Conservation (phyloP, 306 rosid genomes). For the Cicer cuneatum region DNA sequence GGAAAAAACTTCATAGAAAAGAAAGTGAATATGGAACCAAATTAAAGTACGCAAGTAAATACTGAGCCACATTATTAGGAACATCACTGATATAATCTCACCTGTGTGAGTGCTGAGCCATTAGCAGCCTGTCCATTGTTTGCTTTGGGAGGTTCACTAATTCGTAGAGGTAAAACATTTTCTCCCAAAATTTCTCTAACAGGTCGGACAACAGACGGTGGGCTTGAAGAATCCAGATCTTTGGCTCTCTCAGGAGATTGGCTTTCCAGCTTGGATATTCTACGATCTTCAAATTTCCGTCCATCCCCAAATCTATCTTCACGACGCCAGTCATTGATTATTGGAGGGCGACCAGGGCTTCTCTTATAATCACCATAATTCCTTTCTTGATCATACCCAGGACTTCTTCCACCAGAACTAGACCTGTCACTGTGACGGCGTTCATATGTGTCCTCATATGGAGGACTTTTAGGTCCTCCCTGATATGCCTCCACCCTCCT, state of each 20-base stretch:
- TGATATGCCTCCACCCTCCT: conserved; percentile 62
- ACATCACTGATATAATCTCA: conserved; percentile 49
- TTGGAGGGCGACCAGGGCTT: conserved; percentile 74
- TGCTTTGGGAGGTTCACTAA: conserved; percentile 82
- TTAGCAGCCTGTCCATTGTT: conserved; percentile 61
- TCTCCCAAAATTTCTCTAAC: conserved; percentile 95
- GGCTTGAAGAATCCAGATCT: conserved; percentile 67
- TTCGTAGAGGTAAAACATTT: conserved; percentile 73
- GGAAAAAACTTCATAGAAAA: conserved; percentile 15
- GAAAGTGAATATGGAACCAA: conserved; percentile 1
- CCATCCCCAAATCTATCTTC: conserved; percentile 82
- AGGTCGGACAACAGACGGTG: conserved; percentile 79
- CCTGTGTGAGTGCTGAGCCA: conserved; percentile 68
- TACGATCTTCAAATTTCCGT: conserved; percentile 50
- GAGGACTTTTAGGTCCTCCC: conserved; percentile 83
- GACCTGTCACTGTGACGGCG: conserved; percentile 74
- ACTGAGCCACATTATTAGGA: conserved; percentile 18
- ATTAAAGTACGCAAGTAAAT: background rate
- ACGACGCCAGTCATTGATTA: conserved; percentile 86
- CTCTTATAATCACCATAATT: conserved; percentile 63
- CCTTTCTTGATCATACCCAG: conserved; percentile 80
- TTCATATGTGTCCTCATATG: conserved; percentile 74
- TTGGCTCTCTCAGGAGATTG: conserved; percentile 76
- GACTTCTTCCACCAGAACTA: conserved; percentile 89
- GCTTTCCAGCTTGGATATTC: conserved; percentile 62